Conservation (phyloP, 208 protist genomes). For the Acanthamoeba castellanii region DNA sequence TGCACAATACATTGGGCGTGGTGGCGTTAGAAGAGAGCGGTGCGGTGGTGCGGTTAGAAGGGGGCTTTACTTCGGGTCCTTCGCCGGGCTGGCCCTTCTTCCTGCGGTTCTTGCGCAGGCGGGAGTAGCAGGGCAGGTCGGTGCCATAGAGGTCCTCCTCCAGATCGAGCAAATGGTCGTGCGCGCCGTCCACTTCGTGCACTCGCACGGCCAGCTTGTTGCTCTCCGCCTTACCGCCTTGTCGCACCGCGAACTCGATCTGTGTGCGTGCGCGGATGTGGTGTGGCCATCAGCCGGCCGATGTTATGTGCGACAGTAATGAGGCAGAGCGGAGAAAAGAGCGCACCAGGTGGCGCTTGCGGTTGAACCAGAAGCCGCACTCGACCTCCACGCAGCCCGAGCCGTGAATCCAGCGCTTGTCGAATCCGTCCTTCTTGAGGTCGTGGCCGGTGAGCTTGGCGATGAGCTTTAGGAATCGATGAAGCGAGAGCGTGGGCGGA, state of each 20-base stretch:
- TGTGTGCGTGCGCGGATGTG: neutral
- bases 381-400: conserved; percentile 74
- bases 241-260: conserved; percentile 82
- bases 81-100: conserved; percentile 71
- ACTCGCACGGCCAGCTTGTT: conserved; percentile 70
- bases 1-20: neutral
- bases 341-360: conserved; percentile 73
- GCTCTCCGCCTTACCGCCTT: conserved; percentile 57
- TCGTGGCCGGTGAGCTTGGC: conserved; percentile 80
- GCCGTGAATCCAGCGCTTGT: conserved; percentile 78
- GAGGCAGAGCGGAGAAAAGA: neutral
- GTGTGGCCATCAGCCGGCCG: neutral
- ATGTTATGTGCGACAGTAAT: neutral
- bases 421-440: conserved; percentile 77
- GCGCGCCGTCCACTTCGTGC: conserved; percentile 78
- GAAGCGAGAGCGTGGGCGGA: conserved; percentile 58
- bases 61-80: neutral
- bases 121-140: conserved; percentile 79
- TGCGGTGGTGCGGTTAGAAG: neutral
- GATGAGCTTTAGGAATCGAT: conserved; percentile 80
- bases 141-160: conserved; percentile 79
- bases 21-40: too few species aligned
- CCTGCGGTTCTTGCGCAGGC: conserved; percentile 76
- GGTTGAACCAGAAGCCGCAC: conserved; percentile 83
- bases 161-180: conserved; percentile 77